Percentiles rank a stretch among this genome's conserved stretches.
These are phyloP conservation scores for Exophiala xenobiotica DNA, from an alignment of 2,329 filamentous ascomycete species.

Conservation along the genomic window DNA sequence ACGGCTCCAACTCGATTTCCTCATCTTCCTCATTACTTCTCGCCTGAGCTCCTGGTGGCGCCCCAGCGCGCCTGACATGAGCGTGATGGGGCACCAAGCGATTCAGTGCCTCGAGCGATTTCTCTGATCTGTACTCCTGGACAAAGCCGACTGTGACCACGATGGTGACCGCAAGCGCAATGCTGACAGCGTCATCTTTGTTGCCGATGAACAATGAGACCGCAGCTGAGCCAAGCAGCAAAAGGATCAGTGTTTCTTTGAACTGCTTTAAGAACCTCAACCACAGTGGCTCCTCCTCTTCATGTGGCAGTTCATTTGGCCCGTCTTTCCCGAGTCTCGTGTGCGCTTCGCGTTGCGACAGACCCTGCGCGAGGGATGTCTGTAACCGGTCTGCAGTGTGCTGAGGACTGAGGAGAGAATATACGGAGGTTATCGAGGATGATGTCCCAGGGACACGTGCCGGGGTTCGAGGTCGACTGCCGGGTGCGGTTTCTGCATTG, in stretches of 20 bases:
- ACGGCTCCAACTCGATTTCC: constrained; percentile 49
- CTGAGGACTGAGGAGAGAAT: constrained; percentile 68
- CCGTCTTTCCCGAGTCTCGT: constrained; percentile 77
- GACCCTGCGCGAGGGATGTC: constrained; percentile 79
- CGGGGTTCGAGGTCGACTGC: constrained; percentile 19
- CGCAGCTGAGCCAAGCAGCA: constrained; percentile 84
- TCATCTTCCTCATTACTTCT: constrained; percentile 9
- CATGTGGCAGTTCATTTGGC: constrained; percentile 90
- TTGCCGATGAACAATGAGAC: constrained; percentile 91
- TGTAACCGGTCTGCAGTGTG: constrained; percentile 75
- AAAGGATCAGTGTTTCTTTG: constrained; percentile 87
- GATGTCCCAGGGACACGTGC: constrained; percentile 13
- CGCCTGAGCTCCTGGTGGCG: constrained; percentile 1
- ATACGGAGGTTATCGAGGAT: constrained; percentile 48
- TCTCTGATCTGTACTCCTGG: constrained; percentile 96
- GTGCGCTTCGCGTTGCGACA: constrained; percentile 78
- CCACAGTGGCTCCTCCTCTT: constrained; percentile 92
- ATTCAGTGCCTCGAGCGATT: constrained; percentile 92
- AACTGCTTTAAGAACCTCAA: constrained; percentile 94
- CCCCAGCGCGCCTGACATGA: constrained; percentile 70
- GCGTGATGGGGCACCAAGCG: constrained; percentile 93
- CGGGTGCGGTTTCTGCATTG: constrained; percentile 43
- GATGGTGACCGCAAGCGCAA: constrained; percentile 92
- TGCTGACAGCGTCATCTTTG: constrained; percentile 90
- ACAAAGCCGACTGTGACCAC: constrained; percentile 95